phyloP scores from a whole-genome alignment of 495 filamentous ascomycete genomes.

The Aspergillus diversus region DNA sequence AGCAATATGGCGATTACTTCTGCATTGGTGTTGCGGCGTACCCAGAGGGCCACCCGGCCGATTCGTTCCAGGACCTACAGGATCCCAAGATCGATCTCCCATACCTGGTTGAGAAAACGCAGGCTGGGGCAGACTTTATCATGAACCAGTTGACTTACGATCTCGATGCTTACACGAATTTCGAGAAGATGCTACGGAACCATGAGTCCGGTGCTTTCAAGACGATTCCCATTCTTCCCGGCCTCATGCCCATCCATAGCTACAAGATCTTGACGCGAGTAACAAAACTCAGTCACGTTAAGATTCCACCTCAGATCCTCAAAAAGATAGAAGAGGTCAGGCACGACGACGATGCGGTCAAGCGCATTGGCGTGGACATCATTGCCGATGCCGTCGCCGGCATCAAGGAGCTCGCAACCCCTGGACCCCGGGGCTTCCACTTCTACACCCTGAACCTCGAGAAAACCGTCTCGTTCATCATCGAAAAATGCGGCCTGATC shows the following conservation, averaged over 20 bases:
- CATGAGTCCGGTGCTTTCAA: slow-evolving; percentile 88
- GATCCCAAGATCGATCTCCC: slow-evolving; percentile 80
- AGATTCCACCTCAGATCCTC: slow-evolving; percentile 71
- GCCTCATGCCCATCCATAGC: slow-evolving; percentile 95
- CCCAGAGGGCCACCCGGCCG: slow-evolving; percentile 95
- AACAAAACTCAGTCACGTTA: slow-evolving; percentile 92
- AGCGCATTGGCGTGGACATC: slow-evolving; percentile 57
- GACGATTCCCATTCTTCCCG: slow-evolving; percentile 88
- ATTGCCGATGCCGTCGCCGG: slow-evolving; percentile 46
- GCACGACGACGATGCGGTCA: slow-evolving; percentile 91
- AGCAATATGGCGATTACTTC: slow-evolving; percentile 90
- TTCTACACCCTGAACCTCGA: slow-evolving; percentile 98
- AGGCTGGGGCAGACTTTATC: slow-evolving; percentile 94
- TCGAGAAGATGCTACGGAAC: slow-evolving; percentile 75
- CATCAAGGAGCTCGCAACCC: slow-evolving; percentile 64
- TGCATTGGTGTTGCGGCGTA: slow-evolving; percentile 95
- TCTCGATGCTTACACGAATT: slow-evolving; percentile 74
- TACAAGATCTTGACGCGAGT: slow-evolving; percentile 94
- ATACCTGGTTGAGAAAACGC: slow-evolving; percentile 86
- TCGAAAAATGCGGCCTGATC: slow-evolving; percentile 85
- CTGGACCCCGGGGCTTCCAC: slow-evolving; percentile 78
- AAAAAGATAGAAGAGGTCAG: slow-evolving; percentile 76
- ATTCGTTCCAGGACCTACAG: slow-evolving; percentile 78
- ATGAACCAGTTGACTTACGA: slow-evolving; percentile 99
- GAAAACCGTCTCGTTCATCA: slow-evolving; percentile 90